phyloP scores from a whole-genome alignment of 2,329 filamentous ascomycete species.

The Cordyceps fumosorosea region DNA sequence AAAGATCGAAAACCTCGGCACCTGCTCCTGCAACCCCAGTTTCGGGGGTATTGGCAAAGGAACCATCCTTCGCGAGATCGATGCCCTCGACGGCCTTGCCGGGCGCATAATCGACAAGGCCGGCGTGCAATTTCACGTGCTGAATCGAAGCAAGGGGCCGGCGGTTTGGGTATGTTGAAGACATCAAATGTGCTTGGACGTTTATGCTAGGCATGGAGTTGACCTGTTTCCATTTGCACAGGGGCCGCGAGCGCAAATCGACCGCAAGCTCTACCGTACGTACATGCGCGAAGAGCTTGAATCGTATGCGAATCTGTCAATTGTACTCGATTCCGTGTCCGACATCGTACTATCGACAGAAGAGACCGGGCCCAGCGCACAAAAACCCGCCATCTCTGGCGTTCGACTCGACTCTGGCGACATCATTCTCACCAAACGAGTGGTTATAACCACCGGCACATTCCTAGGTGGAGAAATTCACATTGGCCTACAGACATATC shows the following conservation, averaged over 20 bases:
- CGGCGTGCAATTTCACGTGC: conserved; percentile 83
- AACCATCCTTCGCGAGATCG: conserved; percentile 89
- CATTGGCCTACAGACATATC: conserved; percentile 77
- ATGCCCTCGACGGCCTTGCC: conserved; percentile 86
- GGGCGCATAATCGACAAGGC: conserved; percentile 88
- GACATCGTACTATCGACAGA: conserved; percentile 69
- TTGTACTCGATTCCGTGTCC: conserved; percentile 81
- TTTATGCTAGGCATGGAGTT: background rate
- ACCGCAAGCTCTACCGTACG: conserved; percentile 78
- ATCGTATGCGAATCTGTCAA: conserved; percentile 68
- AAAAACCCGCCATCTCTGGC: conserved; percentile 70
- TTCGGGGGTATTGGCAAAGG: conserved; percentile 99
- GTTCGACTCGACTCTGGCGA: conserved; percentile 84
- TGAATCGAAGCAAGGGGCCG: conserved; percentile 86
- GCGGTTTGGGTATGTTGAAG: conserved; percentile 67
- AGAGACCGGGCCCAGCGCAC: conserved; percentile 27
- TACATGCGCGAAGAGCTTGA: conserved; percentile 86
- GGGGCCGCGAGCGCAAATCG: conserved; percentile 92
- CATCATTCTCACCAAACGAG: conserved; percentile 69
- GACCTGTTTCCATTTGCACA: conserved; percentile 18
- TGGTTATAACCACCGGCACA: conserved; percentile 93
- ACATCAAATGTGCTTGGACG: background rate
- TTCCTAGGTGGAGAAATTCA: conserved; percentile 96
- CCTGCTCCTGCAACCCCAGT: conserved; percentile 94
- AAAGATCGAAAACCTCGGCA: conserved; percentile 78